Evolutionary conservation across 345 rosid species (phyloP).

Genomic region (Gossypium rotundifolium): DNA sequence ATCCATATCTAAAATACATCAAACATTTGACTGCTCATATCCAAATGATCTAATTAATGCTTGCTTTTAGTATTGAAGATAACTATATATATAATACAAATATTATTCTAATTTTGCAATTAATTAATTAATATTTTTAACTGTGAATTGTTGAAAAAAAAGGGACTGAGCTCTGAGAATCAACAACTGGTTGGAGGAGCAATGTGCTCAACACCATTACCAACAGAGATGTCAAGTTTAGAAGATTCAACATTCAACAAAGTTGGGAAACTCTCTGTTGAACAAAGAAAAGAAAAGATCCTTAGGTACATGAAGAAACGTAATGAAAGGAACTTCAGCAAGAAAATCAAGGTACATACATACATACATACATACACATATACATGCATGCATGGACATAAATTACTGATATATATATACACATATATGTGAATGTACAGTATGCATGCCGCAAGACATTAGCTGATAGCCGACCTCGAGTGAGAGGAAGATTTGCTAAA

Average conservation of each 20-base stretch:
- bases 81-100: too few species aligned
- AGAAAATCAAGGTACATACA: slow-evolving; percentile 76
- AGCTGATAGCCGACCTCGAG: slow-evolving; percentile 93
- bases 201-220: slow-evolving; percentile 33
- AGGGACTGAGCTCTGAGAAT: slow-evolving; percentile 46
- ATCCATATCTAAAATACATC: too few species aligned
- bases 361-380: neutral
- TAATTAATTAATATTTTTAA: too few species aligned
- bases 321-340: slow-evolving; percentile 90
- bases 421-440: slow-evolving; percentile 25
- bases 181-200: slow-evolving; percentile 38
- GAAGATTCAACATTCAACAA: slow-evolving; percentile 68
- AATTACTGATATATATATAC: neutral
- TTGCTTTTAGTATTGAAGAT: too few species aligned
- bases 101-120: too few species aligned
- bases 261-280: slow-evolving; percentile 73
- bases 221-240: slow-evolving; percentile 60
- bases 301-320: slow-evolving; percentile 91
- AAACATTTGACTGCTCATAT: too few species aligned
- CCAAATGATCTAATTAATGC: too few species aligned
- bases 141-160: neutral
- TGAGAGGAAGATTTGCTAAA: slow-evolving; percentile 91
- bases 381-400: neutral
- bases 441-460: slow-evolving; percentile 92
- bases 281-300: slow-evolving; percentile 90